A percentile compares a stretch with the other conserved stretches of the same genome.
Conservation (phyloP, 2,329 filamentous ascomycete species). For the Aspergillus sp. region DNA sequence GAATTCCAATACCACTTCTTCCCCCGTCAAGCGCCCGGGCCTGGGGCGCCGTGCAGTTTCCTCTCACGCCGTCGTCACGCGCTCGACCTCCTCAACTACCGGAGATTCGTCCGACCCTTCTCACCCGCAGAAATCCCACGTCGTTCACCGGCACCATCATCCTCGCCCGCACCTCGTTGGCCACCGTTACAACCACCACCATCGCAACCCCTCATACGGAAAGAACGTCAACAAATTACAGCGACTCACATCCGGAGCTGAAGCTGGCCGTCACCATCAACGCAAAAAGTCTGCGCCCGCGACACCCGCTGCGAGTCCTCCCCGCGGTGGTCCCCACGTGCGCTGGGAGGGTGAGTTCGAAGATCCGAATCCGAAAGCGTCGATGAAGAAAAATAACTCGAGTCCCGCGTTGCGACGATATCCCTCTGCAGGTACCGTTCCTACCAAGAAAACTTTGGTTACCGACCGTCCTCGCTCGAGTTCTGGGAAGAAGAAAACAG, state of each 20-base stretch:
- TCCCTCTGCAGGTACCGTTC: conserved; percentile 20
- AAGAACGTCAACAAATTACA: conserved; percentile 41
- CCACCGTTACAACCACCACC: conserved; percentile 33
- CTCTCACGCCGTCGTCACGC: conserved; percentile 35
- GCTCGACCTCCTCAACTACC: conserved; percentile 23
- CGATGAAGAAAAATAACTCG: conserved; percentile 42
- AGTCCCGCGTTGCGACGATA: conserved; percentile 37
- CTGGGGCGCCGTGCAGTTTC: conserved; percentile 35
- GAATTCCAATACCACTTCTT: conserved; percentile 21
- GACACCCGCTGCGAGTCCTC: conserved; percentile 36
- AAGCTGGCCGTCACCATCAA: conserved; percentile 34
- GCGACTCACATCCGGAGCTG: conserved; percentile 25
- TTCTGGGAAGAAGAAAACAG: conserved; percentile 39
- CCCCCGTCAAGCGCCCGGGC: conserved; percentile 35
- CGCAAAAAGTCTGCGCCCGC: conserved; percentile 42
- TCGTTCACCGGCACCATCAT: conserved; percentile 27
- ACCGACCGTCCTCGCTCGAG: conserved; percentile 28
- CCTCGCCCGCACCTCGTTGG: conserved; percentile 40
- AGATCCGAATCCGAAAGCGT: conserved; percentile 25
- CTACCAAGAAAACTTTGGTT: conserved; percentile 34
- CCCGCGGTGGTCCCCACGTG: conserved; percentile 30
- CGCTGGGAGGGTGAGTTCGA: conserved; percentile 38
- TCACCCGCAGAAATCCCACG: conserved; percentile 23
- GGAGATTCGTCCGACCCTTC: conserved; percentile 25
- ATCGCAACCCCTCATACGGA: conserved; percentile 37